Percentiles rank a stretch among this genome's conserved stretches.
These are phyloP conservation scores for Penicillium paneum DNA, from an alignment of 2,329 filamentous ascomycete genomes.

Conservation along the genomic window DNA sequence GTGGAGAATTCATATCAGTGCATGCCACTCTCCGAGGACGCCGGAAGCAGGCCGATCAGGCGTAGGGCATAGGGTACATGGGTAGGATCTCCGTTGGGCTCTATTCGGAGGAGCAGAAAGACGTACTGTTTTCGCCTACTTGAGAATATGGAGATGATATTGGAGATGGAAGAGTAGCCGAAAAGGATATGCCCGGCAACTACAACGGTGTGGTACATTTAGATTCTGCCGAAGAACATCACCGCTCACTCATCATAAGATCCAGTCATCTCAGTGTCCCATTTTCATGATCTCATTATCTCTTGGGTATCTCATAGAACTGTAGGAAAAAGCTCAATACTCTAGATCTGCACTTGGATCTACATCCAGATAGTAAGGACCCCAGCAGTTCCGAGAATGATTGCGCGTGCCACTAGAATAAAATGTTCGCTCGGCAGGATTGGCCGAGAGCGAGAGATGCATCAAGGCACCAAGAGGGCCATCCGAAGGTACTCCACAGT, in stretches of 20 bases:
- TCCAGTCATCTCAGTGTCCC: neutral
- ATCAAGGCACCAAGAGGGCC: constrained; percentile 20
- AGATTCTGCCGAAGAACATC: neutral
- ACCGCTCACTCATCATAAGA: neutral
- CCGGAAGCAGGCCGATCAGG: neutral
- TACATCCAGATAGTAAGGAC: constrained; percentile 26
- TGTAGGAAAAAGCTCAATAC: constrained; percentile 2
- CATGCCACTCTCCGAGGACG: neutral
- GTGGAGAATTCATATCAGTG: neutral
- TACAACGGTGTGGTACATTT: neutral
- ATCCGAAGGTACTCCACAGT: constrained; percentile 15
- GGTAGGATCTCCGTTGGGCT: neutral
- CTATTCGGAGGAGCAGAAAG: neutral
- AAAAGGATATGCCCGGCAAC: neutral
- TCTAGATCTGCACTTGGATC: constrained; percentile 25
- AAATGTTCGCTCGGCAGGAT: neutral
- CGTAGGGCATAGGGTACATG: neutral
- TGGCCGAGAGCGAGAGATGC: constrained; percentile 5
- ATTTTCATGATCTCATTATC: neutral
- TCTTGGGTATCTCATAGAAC: neutral
- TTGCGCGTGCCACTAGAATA: neutral
- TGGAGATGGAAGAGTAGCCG: neutral
- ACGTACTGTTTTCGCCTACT: neutral
- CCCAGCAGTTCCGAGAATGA: constrained; percentile 1
- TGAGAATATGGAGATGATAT: neutral